A percentile compares a stretch with the other conserved stretches of the same genome.
Conservation (phyloP, 1,284 basidiomycete genomes). For the Leccinum griseonigrum region DNA sequence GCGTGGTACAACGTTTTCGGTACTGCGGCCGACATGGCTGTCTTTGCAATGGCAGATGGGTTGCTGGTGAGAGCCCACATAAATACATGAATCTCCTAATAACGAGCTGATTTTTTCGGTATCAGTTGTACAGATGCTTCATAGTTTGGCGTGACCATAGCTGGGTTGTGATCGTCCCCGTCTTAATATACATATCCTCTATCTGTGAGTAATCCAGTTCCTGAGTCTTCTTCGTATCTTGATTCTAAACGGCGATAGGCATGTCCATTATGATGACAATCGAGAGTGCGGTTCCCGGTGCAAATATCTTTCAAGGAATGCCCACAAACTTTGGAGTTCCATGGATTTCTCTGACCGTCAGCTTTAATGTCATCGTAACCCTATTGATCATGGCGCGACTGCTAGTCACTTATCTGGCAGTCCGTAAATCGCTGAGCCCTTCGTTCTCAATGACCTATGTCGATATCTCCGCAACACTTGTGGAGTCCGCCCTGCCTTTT, state of each 20-base stretch:
- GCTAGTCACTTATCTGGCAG: neutral
- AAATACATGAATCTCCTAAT: neutral
- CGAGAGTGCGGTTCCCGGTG: constrained; percentile 1
- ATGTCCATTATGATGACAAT: constrained; percentile 2
- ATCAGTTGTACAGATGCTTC: constrained; percentile 6
- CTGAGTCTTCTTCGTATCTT: neutral
- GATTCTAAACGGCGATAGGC: neutral
- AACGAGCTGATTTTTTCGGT: neutral
- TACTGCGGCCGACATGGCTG: constrained; percentile 1
- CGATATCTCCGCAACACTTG: constrained; percentile 4
- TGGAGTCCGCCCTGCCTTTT: constrained; percentile 6
- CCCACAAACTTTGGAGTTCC: constrained; percentile 1
- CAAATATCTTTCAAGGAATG: constrained; percentile 1
- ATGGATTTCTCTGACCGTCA: constrained; percentile 5
- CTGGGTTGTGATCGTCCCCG: constrained; percentile 2
- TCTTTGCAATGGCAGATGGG: constrained; percentile 6
- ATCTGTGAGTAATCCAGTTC: neutral
- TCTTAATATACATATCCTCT: neutral
- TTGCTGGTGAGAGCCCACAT: neutral
- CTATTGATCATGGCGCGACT: constrained; percentile 1
- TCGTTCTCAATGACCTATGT: constrained; percentile 1
- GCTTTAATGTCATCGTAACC: constrained; percentile 7
- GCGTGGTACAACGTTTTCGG: constrained; percentile 7
- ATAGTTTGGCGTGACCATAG: neutral
- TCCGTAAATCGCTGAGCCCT: neutral